Evolutionary conservation across 345 rosid genomes (phyloP), one percentile per base, ranked within the genome.

Genomic region (Ceriops tagal): DNA sequence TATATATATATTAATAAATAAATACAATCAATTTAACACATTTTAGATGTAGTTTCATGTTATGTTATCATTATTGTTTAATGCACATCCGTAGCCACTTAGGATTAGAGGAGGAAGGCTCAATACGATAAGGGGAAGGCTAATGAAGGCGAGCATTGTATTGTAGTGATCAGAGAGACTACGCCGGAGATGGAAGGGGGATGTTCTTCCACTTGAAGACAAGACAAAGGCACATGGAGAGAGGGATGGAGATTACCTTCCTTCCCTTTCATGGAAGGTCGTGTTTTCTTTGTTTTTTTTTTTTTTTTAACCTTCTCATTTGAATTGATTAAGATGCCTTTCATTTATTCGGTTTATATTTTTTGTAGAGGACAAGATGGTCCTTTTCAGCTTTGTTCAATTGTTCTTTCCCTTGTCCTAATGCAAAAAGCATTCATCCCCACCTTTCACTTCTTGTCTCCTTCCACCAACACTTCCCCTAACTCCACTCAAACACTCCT

Each of bases 331-430:
- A 34, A 69, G 76, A 79, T 70, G 72, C 79, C 58, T 71, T 69
- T 71, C 39, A 32, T 72, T 66, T 73, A 59, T 68, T 47, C 32
- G 18, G 71, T 65, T 66, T 61, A 78, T 61, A 39, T 55, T 66
- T 76, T 72, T 79, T 81, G 78, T 60, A 70, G 76, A 82, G 83
- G 88, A 86, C 88, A 79, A 79, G 76, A 79, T 78, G 87, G 88
- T 80, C 83, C 83, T 81, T 81, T 73, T 70, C 19, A 11, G 57
- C 61, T 80, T 83, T 77, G 80, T 34, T 34, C 37, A 34, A 34
- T 34, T 34, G 37, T 77, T 76, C 72, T 79, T 82, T 81, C 77
- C 58, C 31, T 77, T 75, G 82, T 74, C 83, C 73, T 34, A 58
- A 52, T 62, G 37, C 69, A 65, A 70, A n/a, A 72, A 52, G 62